Evolutionary conservation across 169 alveolate species (phyloP).

Genomic region (Ichthyophthirius multifiliis): DNA sequence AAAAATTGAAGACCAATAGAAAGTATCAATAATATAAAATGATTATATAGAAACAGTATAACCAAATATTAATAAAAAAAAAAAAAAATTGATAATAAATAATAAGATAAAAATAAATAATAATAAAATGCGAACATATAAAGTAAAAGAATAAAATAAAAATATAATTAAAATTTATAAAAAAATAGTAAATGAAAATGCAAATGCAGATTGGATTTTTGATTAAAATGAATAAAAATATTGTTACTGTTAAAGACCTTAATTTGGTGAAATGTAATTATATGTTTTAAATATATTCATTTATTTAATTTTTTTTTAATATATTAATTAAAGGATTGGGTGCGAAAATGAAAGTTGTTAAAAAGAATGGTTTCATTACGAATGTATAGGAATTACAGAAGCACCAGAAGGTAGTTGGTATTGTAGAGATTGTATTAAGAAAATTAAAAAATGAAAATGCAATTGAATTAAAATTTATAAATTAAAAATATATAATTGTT

Average conservation of each 20-base stretch:
- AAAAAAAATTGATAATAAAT: neutral
- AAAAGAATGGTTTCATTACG: constrained; percentile 27
- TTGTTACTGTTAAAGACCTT: neutral
- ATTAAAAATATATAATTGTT: too few species aligned
- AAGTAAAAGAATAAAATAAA: neutral
- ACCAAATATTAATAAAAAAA: neutral
- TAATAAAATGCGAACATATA: constrained; percentile 5
- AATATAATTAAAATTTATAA: too few species aligned
- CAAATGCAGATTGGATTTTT: too few species aligned
- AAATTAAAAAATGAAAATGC: neutral
- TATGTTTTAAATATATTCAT: neutral
- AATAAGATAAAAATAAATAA: neutral
- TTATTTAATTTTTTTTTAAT: neutral
- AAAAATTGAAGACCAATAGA: neutral
- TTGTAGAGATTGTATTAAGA: constrained; percentile 5
- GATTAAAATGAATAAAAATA: neutral
- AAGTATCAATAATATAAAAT: too few species aligned
- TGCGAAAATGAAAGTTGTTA: constrained; percentile 2
- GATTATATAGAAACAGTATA: neutral
- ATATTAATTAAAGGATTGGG: neutral
- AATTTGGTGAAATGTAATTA: neutral
- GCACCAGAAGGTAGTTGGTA: constrained; percentile 13
- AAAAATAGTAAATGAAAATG: too few species aligned
- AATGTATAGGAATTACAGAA: constrained; percentile 6
- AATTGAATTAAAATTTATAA: too few species aligned